Base-by-base conservation (phyloP, 208 protist species). In the Tritrichomonas foetus region DNA sequence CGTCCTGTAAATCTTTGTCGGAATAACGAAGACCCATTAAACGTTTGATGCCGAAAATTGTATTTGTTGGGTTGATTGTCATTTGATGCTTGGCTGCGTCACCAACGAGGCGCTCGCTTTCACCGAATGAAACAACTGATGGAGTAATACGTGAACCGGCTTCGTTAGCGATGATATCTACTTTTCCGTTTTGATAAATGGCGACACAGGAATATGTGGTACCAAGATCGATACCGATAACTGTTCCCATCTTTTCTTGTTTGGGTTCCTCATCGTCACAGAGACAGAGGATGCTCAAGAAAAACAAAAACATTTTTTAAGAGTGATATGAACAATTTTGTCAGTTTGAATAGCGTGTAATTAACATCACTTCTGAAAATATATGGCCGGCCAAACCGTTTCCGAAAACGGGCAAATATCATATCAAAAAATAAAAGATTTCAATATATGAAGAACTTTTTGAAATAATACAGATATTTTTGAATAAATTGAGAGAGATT, bases 81-180 rank as follows among this genome's bases (percentile, higher is more conserved):
- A n/a, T n/a, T n/a, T 99, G 97, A 94, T 98, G 97, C 95, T 98
- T 98, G 30, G 98, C 99, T 16, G 97, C 97, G 78, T 99, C 98
- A 93, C 99, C 94, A 89, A 95, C 94, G 22, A 96, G 93, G 13
- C 95, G 64, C 94, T 96, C 94, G 64, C 44, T 80, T 41, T 94
- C 97, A 93, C 97, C 98, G 96, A 99, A 99, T 27, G 98, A 98
- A 41, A 99, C 98, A 89, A 97, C 98, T 11, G 98, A 99, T 33
- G 99, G 98, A 20, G 99, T 99, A 55, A 98, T 99, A 93, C 98
- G 97, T 96, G 99, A 99, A 95, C 99, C 99, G 74, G 98, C 97
- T 93, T 99, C 98, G 95, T 99, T 99, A n/a, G 98, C 96, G 82
- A 99, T 99, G 94, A 99, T 99, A 96, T 99, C 97, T 11, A 97